Evolutionary conservation across 2,329 filamentous ascomycete genomes (phyloP).

Genomic region (Paecilomyces dactylethromorphus): DNA sequence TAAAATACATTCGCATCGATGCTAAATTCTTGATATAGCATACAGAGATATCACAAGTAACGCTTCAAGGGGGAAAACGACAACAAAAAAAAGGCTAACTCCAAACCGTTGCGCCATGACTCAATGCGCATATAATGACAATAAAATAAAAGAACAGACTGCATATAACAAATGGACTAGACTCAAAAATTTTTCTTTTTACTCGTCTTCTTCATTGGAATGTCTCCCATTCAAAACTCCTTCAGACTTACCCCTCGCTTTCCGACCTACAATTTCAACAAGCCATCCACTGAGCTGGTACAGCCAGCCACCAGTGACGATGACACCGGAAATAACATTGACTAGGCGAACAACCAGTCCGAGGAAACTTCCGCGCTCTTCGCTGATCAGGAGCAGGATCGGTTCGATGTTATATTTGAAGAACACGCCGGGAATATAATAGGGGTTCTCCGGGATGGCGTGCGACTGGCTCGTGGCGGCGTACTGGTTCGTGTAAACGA

Average conservation of each 20-base stretch:
- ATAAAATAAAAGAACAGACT: background rate
- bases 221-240: constrained; percentile 44
- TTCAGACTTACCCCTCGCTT: constrained; percentile 29
- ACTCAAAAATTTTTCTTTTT: background rate
- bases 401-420: constrained; percentile 99
- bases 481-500: constrained; percentile 93
- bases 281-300: constrained; percentile 80
- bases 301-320: constrained; percentile 91
- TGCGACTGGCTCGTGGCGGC: constrained; percentile 86
- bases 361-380: constrained; percentile 70
- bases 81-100: background rate
- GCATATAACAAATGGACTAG: background rate
- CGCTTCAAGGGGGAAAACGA: background rate
- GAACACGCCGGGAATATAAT: constrained; percentile 77
- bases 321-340: constrained; percentile 82
- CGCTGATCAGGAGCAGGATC: constrained; percentile 77
- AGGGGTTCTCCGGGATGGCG: constrained; percentile 49
- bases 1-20: background rate
- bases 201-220: constrained; percentile 21
- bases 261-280: constrained; percentile 41
- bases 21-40: background rate
- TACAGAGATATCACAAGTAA: background rate
- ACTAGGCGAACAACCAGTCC: constrained; percentile 73
- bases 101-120: background rate
- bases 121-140: background rate